Percentiles rank a stretch among this genome's conserved stretches.
phyloP scores from a whole-genome alignment of 1,139 yeast genomes.

The Sporopachydermia cereana region DNA sequence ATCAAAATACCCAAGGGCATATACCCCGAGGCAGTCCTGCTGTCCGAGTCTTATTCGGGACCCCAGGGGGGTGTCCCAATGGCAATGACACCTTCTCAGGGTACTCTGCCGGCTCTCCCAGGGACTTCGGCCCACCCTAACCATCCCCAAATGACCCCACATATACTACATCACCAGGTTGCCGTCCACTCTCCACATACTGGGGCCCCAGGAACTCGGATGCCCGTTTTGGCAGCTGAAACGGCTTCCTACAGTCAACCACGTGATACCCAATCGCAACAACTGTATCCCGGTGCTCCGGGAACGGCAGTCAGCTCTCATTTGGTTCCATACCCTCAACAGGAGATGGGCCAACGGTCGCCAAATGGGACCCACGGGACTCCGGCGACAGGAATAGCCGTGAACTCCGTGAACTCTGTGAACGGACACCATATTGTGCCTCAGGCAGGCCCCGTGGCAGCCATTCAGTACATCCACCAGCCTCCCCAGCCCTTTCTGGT shows the following conservation, averaged over 20 bases:
- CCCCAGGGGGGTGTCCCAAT: neutral
- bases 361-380: neutral
- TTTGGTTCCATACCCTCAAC: too few relatives aligned
- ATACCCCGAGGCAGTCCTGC: constrained; percentile 26
- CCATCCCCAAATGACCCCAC: neutral
- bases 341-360: too few relatives aligned
- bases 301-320: too few relatives aligned
- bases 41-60: constrained; percentile 14
- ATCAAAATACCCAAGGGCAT: constrained; percentile 27
- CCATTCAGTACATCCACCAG: neutral
- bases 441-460: neutral
- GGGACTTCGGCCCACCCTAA: neutral
- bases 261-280: too few relatives aligned
- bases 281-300: neutral
- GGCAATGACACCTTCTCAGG: constrained; percentile 7
- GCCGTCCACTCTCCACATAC: neutral
- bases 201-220: too few relatives aligned
- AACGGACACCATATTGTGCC: too few relatives aligned
- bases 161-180: neutral
- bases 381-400: neutral
- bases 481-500: neutral
- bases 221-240: too few relatives aligned
- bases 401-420: too few relatives aligned
- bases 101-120: neutral
- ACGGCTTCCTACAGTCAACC: too few relatives aligned